A percentile compares a stretch with the other conserved stretches of the same genome.
Conservation (phyloP, 108 stramenopile genomes). For the Aureococcus anophagefferens region DNA sequence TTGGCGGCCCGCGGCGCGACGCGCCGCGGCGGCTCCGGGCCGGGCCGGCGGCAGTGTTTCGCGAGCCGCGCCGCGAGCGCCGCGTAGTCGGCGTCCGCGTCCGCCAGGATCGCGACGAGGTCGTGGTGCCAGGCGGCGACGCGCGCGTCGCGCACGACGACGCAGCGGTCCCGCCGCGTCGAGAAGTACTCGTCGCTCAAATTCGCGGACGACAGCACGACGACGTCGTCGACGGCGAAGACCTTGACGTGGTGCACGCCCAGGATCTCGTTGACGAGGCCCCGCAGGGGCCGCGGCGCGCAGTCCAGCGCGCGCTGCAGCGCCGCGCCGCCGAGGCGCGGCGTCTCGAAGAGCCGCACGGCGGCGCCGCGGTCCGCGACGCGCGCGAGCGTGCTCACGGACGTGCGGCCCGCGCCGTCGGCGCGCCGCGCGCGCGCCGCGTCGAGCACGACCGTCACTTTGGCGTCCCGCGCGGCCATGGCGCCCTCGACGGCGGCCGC, state of each 20-base stretch:
- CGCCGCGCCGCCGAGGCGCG: constrained; percentile 20
- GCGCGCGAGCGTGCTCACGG: constrained; percentile 5
- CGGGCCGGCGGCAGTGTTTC: neutral
- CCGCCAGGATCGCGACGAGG: neutral
- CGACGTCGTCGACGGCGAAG: constrained; percentile 63
- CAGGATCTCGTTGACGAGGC: constrained; percentile 48
- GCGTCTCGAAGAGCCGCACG: neutral
- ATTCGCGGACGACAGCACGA: constrained; percentile 70
- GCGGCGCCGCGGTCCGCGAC: constrained; percentile 9
- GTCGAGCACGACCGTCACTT: constrained; percentile 45
- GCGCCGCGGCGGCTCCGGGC: neutral
- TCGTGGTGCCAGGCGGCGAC: neutral
- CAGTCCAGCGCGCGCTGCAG: constrained; percentile 30
- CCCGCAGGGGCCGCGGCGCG: constrained; percentile 42
- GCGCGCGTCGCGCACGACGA: constrained; percentile 11
- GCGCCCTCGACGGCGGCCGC: constrained; percentile 9
- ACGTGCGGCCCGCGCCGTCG: neutral
- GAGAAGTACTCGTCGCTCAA: constrained; percentile 69
- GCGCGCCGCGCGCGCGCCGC: constrained; percentile 27
- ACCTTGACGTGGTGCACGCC: constrained; percentile 78
- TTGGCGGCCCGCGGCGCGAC: too few relatives aligned
- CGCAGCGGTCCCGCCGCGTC: constrained; percentile 67
- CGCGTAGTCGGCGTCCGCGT: neutral
- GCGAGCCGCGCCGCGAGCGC: neutral
- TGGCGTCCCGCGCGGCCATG: neutral